Evolutionary conservation across 2,329 filamentous ascomycete genomes (phyloP), one percentile per base, ranked within the genome.

Genomic region (Sclerotinia subarctica): DNA sequence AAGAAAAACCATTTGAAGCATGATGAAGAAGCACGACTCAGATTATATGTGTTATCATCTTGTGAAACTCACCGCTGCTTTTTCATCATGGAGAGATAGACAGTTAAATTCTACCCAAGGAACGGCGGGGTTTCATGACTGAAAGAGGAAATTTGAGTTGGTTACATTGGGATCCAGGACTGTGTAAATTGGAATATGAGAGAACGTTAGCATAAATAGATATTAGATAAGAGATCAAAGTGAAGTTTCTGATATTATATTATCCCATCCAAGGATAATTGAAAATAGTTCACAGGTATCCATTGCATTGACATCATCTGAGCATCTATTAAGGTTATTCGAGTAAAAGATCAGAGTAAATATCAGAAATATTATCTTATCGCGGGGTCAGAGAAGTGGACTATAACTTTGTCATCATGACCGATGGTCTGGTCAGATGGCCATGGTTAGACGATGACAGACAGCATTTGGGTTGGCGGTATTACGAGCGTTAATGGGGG

Each of bases 51-150:
- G 38, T 13, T 11, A 38, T 38, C 38, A 13, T 21, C 7, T 35
- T 13, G n/a, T 56, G 52, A 54, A 54, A 54, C 52, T 54, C 52
- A 54, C 52, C 52, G 52, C 52, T 32, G 52, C 52, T 32, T 24
- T 32, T n/a, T 6, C 13, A n/a, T 32, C 13, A n/a, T 21, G 19
- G 26, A 32, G 52, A 54, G 53, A 35, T 35, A 56, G 38, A 42
- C 11, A 15, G 13, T 15, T 42, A 15, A 5, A 42, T 13, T 42
- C 13, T 42, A 42, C 38, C 38, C 13, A 6, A 35, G 4, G 10
- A 3, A 35, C 7, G 10, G 11, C 42, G 57, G 57, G 57, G 42
- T 60, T 47, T 7, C 10, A 47, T 60, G 54, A 42, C 54, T 2
- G 32, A 42, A 57, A 38, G 13, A 10, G 54, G 54, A 24, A 24